Conservation (phyloP, 345 rosid species). For the Diplotaxis tenuifolia region DNA sequence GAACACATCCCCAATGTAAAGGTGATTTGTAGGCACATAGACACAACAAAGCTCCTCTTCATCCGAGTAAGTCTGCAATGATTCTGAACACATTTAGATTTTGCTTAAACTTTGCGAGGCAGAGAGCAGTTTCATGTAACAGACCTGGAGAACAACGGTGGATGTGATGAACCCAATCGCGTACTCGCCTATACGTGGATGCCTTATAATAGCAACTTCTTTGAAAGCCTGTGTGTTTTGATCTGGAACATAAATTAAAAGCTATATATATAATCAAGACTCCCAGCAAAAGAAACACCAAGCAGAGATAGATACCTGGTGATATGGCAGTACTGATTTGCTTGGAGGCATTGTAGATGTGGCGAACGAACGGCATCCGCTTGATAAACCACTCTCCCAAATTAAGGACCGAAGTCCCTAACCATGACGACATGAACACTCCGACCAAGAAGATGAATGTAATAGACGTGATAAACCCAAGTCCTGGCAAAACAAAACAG, state of each 20-base stretch:
- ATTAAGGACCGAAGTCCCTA: conserved; percentile 91
- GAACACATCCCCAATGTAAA: conserved; percentile 94
- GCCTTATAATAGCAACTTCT: conserved; percentile 96
- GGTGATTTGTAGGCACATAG: conserved; percentile 97
- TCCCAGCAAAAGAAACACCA: neutral
- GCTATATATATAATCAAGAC: neutral
- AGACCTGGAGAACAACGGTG: conserved; percentile 78
- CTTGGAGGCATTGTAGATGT: conserved; percentile 95
- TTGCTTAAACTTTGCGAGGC: neutral
- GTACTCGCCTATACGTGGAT: conserved; percentile 97
- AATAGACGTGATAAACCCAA: conserved; percentile 91
- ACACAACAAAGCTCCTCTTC: conserved; percentile 96
- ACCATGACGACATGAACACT: conserved; percentile 99
- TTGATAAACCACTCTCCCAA: conserved; percentile 99
- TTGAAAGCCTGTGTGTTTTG: conserved; percentile 95
- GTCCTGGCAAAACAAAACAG: conserved; percentile 51
- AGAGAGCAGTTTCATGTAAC: neutral
- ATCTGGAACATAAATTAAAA: too few species aligned
- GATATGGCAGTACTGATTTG: conserved; percentile 99
- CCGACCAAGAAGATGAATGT: conserved; percentile 95
- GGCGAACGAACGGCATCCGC: conserved; percentile 96
- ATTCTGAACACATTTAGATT: neutral
- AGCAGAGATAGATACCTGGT: conserved; percentile 52
- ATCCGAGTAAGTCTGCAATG: conserved; percentile 71
- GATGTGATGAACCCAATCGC: conserved; percentile 98